These are phyloP conservation scores for Bonia amplexicaulis DNA, from an alignment of 176 grass and related monocot genomes.

Conservation along the genomic window DNA sequence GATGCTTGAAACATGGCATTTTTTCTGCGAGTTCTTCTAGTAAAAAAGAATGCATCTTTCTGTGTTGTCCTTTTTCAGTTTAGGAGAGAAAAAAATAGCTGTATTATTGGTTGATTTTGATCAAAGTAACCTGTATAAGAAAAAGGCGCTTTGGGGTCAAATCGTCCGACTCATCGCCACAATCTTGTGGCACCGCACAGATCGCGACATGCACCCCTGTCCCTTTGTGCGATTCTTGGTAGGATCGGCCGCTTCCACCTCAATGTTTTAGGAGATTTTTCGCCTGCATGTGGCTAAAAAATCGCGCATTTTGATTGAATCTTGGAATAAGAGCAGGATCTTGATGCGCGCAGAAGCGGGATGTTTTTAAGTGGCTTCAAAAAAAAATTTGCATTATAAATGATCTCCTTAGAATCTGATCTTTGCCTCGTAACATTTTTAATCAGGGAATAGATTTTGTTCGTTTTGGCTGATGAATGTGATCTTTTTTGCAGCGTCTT, in stretches of 20 bases:
- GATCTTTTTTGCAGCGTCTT: constrained; percentile 48
- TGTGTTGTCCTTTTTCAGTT: background rate
- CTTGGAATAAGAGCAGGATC: background rate
- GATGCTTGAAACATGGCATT: background rate
- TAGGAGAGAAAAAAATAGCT: background rate
- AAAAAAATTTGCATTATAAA: background rate
- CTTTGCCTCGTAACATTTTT: background rate
- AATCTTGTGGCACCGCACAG: constrained; percentile 1
- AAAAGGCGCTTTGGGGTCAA: constrained; percentile 1
- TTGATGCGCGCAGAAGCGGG: background rate
- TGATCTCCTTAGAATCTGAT: background rate
- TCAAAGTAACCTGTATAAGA: background rate
- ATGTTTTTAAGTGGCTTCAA: background rate
- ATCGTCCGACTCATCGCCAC: constrained; percentile 32
- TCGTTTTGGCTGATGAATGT: constrained; percentile 11
- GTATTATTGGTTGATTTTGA: background rate
- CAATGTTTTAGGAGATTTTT: background rate
- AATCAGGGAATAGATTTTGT: background rate
- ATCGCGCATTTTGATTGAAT: background rate
- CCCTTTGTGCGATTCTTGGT: background rate
- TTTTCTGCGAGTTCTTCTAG: background rate
- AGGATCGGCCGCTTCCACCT: constrained; percentile 16
- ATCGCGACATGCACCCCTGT: constrained; percentile 15
- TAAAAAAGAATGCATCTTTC: background rate
- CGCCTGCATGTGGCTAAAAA: background rate